A percentile compares a stretch with the other conserved stretches of the same genome.
phyloP scores from a whole-genome alignment of 257 asterid genomes.

The Henckelia pumila region DNA sequence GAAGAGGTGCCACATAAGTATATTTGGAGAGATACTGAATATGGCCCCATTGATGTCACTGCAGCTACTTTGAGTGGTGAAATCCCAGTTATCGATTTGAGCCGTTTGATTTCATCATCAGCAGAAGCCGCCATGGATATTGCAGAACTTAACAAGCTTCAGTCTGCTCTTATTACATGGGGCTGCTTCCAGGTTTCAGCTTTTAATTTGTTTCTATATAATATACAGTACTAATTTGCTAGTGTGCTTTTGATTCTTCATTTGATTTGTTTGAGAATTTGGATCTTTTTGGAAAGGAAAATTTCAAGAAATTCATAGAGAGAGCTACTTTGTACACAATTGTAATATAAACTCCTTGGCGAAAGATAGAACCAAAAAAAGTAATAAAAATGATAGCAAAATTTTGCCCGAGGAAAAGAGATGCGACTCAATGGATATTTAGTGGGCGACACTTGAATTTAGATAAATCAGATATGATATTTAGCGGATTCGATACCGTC shows the following conservation, averaged over 20 bases:
- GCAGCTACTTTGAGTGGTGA: conserved; percentile 30
- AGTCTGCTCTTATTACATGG: conserved; percentile 49
- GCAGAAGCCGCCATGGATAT: conserved; percentile 19
- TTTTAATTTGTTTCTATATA: background rate
- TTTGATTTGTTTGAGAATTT: background rate
- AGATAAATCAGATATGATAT: no score
- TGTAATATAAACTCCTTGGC: no score
- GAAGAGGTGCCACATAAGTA: conserved; percentile 47
- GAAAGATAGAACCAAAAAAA: no score
- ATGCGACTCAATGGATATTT: no score
- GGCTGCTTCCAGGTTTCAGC: conserved; percentile 63
- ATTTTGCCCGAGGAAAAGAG: no score
- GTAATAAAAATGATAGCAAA: no score
- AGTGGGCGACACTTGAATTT: no score
- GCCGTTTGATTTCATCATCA: conserved; percentile 27
- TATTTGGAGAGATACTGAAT: conserved; percentile 28
- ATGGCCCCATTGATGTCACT: conserved; percentile 30
- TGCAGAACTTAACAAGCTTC: conserved; percentile 48
- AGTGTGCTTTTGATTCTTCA: background rate
- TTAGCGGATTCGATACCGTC: no score
- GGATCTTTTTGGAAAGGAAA: background rate
- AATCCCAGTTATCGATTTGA: conserved; percentile 45
- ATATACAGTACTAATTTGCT: no score
- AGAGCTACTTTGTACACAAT: no score
- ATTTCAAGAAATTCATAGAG: background rate